A percentile compares a stretch with the other conserved stretches of the same genome.
Evolutionary conservation across 306 rosid species (phyloP).

Genomic region (Prunus fruticosa): DNA sequence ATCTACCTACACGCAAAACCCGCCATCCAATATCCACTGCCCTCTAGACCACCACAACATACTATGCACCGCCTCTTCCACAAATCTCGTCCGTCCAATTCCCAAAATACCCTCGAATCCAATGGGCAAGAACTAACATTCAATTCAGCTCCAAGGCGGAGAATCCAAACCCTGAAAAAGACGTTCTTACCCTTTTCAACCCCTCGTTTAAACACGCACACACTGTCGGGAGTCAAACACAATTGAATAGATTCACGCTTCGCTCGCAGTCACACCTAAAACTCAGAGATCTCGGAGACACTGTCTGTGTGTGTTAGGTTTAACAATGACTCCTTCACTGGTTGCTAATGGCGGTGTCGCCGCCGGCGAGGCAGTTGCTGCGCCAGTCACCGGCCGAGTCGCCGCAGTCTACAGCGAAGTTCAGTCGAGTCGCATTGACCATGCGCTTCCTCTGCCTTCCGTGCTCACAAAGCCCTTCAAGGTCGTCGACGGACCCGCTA

Average conservation of each 20-base stretch:
- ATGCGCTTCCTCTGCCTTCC: constrained; percentile 77
- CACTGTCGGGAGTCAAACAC: background rate
- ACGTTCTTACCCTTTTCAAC: constrained; percentile 24
- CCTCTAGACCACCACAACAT: background rate
- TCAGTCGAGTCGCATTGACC: constrained; percentile 75
- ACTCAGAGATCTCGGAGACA: constrained; percentile 3
- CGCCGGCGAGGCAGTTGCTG: constrained; percentile 12
- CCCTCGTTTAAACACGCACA: background rate
- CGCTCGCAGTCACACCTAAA: constrained; percentile 2
- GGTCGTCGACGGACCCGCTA: constrained; percentile 71
- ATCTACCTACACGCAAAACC: background rate
- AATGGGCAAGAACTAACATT: background rate
- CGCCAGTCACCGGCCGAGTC: constrained; percentile 45
- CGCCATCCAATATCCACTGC: constrained; percentile 8
- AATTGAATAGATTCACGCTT: constrained; percentile 20
- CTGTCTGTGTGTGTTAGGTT: background rate
- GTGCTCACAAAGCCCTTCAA: constrained; percentile 68
- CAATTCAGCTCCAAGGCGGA: constrained; percentile 19
- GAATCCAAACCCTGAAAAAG: constrained; percentile 3
- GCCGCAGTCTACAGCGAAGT: constrained; percentile 81
- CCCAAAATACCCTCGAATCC: background rate
- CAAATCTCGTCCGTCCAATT: background rate
- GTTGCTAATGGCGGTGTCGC: constrained; percentile 41
- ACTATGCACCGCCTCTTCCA: background rate
- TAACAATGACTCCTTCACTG: constrained; percentile 48